Percentiles rank a stretch among this genome's conserved stretches.
phyloP scores from a whole-genome alignment of 1,284 basidiomycete genomes.

The Cryptococcus deneoformans region DNA sequence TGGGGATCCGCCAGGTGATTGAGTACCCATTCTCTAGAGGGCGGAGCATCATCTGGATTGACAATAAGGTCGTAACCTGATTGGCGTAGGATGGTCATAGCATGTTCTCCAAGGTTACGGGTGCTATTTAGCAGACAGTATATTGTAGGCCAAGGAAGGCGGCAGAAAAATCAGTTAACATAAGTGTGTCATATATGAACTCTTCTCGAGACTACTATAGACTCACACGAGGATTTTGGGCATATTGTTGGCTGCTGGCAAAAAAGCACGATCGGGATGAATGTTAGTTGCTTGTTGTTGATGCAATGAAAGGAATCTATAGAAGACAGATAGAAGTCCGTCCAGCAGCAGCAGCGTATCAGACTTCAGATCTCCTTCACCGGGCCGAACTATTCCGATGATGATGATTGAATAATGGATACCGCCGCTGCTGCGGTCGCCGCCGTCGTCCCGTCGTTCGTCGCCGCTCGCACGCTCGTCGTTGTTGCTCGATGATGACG shows the following conservation, averaged over 20 bases:
- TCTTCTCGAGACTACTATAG: too few species aligned
- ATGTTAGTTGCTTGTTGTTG: not conserved
- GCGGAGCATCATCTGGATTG: constrained; percentile 66
- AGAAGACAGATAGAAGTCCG: not conserved
- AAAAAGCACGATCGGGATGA: too few species aligned
- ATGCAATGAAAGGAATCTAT: not conserved
- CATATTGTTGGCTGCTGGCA: constrained; percentile 7
- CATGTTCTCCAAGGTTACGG: constrained; percentile 62
- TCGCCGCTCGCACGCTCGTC: too few species aligned
- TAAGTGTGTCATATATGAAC: too few species aligned
- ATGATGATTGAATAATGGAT: too few species aligned
- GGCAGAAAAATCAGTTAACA: too few species aligned
- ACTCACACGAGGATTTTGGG: constrained; percentile 33
- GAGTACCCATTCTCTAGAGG: constrained; percentile 72
- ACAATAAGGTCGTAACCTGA: constrained; percentile 47
- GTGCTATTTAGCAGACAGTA: constrained; percentile 22
- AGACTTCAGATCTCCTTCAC: too few species aligned
- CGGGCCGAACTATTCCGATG: too few species aligned
- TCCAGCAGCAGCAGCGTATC: too few species aligned
- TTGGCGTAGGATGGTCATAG: constrained; percentile 61
- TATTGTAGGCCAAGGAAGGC: not conserved
- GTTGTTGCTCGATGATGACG: too few species aligned
- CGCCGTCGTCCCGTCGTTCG: too few species aligned
- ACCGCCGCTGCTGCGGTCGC: too few species aligned
- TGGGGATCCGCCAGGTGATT: constrained; percentile 70